A percentile compares a stretch with the other conserved stretches of the same genome.
These are phyloP conservation scores for Hyphodiscus hymeniophilus DNA, from an alignment of 495 filamentous ascomycete genomes.

Conservation along the genomic window DNA sequence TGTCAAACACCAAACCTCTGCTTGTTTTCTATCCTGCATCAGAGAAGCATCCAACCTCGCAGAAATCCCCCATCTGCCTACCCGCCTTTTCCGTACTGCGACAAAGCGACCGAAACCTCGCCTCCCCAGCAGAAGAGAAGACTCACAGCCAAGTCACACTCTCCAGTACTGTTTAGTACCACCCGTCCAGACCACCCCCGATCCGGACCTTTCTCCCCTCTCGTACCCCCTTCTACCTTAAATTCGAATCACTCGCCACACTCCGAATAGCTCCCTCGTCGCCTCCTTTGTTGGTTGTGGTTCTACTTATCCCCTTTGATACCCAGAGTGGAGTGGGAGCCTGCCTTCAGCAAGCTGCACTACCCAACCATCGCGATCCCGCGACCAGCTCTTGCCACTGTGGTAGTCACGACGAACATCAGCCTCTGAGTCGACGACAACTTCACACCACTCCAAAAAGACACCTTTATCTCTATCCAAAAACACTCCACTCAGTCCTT, in stretches of 20 bases:
- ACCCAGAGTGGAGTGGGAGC: slow-evolving; percentile 12
- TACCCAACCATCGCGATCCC: slow-evolving; percentile 10
- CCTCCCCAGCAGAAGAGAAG: slow-evolving; percentile 2
- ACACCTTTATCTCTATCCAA: slow-evolving; percentile 11
- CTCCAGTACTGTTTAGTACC: neutral
- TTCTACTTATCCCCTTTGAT: slow-evolving; percentile 20
- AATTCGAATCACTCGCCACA: slow-evolving; percentile 7
- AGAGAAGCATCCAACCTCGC: too few relatives aligned
- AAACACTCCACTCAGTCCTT: slow-evolving; percentile 31
- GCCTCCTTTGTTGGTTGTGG: slow-evolving; percentile 16
- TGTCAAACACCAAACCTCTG: neutral
- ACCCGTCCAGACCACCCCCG: neutral
- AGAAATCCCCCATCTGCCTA: too few relatives aligned
- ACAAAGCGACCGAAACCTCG: slow-evolving; percentile 6
- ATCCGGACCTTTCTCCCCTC: neutral
- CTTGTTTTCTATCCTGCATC: neutral
- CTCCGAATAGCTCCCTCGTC: slow-evolving; percentile 1
- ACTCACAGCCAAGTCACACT: neutral
- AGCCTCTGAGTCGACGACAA: slow-evolving; percentile 9
- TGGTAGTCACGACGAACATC: slow-evolving; percentile 2
- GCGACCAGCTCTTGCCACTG: slow-evolving; percentile 16
- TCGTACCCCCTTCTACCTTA: slow-evolving; percentile 8
- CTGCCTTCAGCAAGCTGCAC: slow-evolving; percentile 12
- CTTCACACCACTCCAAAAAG: slow-evolving; percentile 3
- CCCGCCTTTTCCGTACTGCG: slow-evolving; percentile 7